Evolutionary conservation across 2,329 filamentous ascomycete genomes (phyloP).

Genomic region (Coniochaeta hoffmannii): DNA sequence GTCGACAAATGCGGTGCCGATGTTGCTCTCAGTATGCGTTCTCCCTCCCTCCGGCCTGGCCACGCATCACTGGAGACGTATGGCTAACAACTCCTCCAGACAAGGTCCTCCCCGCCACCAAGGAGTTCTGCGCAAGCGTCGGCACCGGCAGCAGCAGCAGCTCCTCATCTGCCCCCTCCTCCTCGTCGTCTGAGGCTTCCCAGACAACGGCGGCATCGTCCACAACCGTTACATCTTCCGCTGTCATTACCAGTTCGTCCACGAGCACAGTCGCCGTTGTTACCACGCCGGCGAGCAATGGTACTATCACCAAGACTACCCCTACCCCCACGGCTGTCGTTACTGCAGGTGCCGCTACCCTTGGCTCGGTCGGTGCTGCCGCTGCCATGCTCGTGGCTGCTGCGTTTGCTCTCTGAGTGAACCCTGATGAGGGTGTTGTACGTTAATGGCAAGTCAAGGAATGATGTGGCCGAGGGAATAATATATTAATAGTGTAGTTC

Average conservation of each 20-base stretch:
- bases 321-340: background rate
- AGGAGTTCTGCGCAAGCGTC: conserved; percentile 54
- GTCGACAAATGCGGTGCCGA: conserved; percentile 13
- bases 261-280: background rate
- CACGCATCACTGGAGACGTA: background rate
- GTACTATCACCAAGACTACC: conserved; percentile 2
- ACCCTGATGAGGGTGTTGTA: background rate
- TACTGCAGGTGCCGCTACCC: conserved; percentile 9
- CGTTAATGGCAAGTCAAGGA: background rate
- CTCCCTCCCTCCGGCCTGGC: background rate
- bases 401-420: conserved; percentile 13
- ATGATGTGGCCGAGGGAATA: too few species aligned
- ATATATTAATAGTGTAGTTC: background rate
- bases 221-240: conserved; percentile 2
- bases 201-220: background rate
- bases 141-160: conserved; percentile 30
- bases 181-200: background rate
- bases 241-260: background rate
- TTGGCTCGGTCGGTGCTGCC: conserved; percentile 10
- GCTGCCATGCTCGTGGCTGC: conserved; percentile 12
- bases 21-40: conserved; percentile 13
- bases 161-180: background rate
- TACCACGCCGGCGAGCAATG: conserved; percentile 1
- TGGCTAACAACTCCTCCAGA: conserved; percentile 5
- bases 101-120: conserved; percentile 33